These are phyloP conservation scores for Thalassiosira ordinaria DNA, from an alignment of 352 stramenopile species.

Conservation along the genomic window DNA sequence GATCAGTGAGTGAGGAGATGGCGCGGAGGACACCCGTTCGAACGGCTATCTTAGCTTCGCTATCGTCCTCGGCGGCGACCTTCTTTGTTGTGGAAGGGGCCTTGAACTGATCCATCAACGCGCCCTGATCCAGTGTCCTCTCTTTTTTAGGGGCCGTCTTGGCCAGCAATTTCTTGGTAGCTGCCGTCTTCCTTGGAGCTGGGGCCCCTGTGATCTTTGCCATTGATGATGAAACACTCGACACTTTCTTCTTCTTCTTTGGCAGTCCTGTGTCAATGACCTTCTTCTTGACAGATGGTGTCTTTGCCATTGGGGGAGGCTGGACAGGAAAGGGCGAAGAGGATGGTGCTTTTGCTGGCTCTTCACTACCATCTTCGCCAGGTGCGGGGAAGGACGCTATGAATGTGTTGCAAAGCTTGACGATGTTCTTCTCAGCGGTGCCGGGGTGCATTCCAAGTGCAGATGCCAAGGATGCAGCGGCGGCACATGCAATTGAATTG, in stretches of 20 bases:
- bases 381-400: constrained; percentile 74
- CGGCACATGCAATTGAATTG: constrained; percentile 65
- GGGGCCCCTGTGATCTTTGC: constrained; percentile 63
- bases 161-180: constrained; percentile 54
- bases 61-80: constrained; percentile 70
- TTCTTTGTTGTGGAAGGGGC: constrained; percentile 50
- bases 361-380: constrained; percentile 45
- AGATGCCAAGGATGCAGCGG: constrained; percentile 66
- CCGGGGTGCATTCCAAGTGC: constrained; percentile 71
- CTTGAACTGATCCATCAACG: constrained; percentile 80
- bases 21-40: constrained; percentile 71
- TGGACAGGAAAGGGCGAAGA: constrained; percentile 29
- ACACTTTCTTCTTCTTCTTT: constrained; percentile 76
- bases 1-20: constrained; percentile 65
- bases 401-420: constrained; percentile 79
- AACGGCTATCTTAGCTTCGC: constrained; percentile 68
- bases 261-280: constrained; percentile 63
- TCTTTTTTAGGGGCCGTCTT: constrained; percentile 69
- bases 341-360: constrained; percentile 25
- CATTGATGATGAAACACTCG: constrained; percentile 60
- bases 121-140: constrained; percentile 68
- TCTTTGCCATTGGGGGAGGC: constrained; percentile 32
- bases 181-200: constrained; percentile 43
- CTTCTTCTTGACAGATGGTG: constrained; percentile 55
- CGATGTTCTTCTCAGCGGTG: constrained; percentile 71